Base-by-base conservation (phyloP, 2,329 filamentous ascomycete genomes). In the Bimuria novae-zelandiae region DNA sequence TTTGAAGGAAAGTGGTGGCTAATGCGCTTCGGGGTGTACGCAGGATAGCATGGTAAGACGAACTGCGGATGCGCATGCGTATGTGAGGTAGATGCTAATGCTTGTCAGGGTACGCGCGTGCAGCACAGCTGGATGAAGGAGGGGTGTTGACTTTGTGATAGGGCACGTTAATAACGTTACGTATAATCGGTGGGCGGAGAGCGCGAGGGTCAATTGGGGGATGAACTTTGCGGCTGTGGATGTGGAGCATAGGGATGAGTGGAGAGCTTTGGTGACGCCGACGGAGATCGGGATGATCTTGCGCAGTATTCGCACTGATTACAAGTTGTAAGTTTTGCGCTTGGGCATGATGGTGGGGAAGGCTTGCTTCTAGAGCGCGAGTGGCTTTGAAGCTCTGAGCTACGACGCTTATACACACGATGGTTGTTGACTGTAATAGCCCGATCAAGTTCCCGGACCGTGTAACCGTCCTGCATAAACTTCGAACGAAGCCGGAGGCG, bases 161-260 rank as follows among this genome's bases (percentile, higher is more conserved):
- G 84, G 86, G 43, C 91, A 96, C 72, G 88, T 96, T 43, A 96
- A 96, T 71, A 96, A 96, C 64, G 86, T 92, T 57, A 84, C 84
- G 60, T 96, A 96, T 73, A 86, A 89, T 62, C 84, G 89, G 56
- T 96, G 90, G 71, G 91, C 91, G 30, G 92, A 97, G 72, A 87
- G 88, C 5, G 87, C 86, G 3, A 83, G 92, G 30, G 83, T 93
- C 27, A 90, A 92, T 65, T 96, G 89, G 88, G 81, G 86, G 22
- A 79, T 80, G 51, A 88, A 91, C 65, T 87, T 90, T 61, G 88
- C 85, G 4, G 75, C 80, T 2, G 75, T 84, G 54, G 86, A 91
- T 62, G 83, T 84, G 0, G 71, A 74, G 25, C 80, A 92, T 59
- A 78, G 79, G 51, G 71, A 78, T 36, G 77, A 83, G 55, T 96